A percentile compares a stretch with the other conserved stretches of the same genome.
Evolutionary conservation across 495 filamentous ascomycete species (phyloP).

Genomic region (Trichoderma reesei): DNA sequence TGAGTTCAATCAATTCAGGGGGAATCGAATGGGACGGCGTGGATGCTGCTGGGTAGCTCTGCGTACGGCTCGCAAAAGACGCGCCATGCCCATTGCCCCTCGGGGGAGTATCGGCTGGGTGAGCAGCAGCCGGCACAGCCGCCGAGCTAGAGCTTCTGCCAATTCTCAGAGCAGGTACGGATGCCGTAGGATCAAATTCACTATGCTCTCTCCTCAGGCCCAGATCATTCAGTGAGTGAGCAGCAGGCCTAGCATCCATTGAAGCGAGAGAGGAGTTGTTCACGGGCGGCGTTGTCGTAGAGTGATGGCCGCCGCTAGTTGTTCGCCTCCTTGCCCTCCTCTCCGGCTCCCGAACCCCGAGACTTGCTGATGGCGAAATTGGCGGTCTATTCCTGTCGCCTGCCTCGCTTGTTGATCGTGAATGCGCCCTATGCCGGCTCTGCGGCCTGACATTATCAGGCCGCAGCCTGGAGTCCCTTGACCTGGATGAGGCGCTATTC

Average conservation of each 20-base stretch:
- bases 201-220: conserved; percentile 33
- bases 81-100: neutral
- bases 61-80: conserved; percentile 8
- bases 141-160: conserved; percentile 29
- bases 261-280: conserved; percentile 27
- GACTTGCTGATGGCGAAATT: conserved; percentile 29
- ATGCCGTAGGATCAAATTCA: conserved; percentile 21
- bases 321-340: conserved; percentile 33
- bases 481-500: neutral
- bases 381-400: conserved; percentile 35
- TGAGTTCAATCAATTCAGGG: neutral
- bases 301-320: conserved; percentile 32
- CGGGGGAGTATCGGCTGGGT: neutral
- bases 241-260: conserved; percentile 32
- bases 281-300: conserved; percentile 26
- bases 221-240: conserved; percentile 53
- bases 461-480: neutral
- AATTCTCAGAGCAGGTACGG: conserved; percentile 31
- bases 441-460: conserved; percentile 16
- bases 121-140: neutral
- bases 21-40: neutral
- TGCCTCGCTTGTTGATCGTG: conserved; percentile 25
- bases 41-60: neutral
- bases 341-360: conserved; percentile 34
- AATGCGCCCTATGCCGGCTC: conserved; percentile 33